Evolutionary conservation across 2,329 filamentous ascomycete genomes (phyloP).

Genomic region (Colletotrichum sp.): DNA sequence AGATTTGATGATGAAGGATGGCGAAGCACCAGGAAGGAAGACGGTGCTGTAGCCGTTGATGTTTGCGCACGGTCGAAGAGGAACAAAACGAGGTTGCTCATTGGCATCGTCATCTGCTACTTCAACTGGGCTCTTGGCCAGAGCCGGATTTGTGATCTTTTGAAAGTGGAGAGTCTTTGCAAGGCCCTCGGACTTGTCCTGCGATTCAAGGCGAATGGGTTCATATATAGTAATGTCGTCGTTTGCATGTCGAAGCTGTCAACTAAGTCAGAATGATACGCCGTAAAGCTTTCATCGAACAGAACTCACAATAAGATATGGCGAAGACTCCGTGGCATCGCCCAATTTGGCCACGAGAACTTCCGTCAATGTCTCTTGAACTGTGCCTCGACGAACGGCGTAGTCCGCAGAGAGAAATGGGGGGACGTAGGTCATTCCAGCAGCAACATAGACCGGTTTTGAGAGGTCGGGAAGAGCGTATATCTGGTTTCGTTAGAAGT

Average conservation of each 20-base stretch:
- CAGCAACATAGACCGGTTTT: conserved; percentile 74
- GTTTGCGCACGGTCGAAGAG: conserved; percentile 64
- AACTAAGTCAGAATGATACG: background rate
- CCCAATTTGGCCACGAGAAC: conserved; percentile 86
- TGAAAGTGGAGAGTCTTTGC: conserved; percentile 72
- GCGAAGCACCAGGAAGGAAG: conserved; percentile 80
- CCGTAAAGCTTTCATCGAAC: background rate
- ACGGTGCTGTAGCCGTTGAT: conserved; percentile 82
- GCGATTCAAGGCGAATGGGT: conserved; percentile 64
- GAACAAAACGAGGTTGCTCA: conserved; percentile 50
- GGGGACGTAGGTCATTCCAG: conserved; percentile 79
- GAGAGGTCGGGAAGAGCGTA: conserved; percentile 78
- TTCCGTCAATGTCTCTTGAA: conserved; percentile 77
- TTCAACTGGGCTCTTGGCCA: conserved; percentile 63
- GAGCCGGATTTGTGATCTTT: conserved; percentile 72
- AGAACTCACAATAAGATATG: conserved; percentile 78
- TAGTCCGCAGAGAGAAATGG: conserved; percentile 77
- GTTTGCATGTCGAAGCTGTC: conserved; percentile 74
- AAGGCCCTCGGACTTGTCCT: conserved; percentile 45
- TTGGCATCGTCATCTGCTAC: conserved; percentile 55
- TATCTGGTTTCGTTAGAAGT: conserved; percentile 53
- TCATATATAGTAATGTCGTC: conserved; percentile 90
- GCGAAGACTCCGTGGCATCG: conserved; percentile 70
- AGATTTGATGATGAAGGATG: conserved; percentile 83
- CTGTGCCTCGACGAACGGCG: conserved; percentile 70